Conservation (phyloP, 108 stramenopile species). For the Conticribra weissflogii region DNA sequence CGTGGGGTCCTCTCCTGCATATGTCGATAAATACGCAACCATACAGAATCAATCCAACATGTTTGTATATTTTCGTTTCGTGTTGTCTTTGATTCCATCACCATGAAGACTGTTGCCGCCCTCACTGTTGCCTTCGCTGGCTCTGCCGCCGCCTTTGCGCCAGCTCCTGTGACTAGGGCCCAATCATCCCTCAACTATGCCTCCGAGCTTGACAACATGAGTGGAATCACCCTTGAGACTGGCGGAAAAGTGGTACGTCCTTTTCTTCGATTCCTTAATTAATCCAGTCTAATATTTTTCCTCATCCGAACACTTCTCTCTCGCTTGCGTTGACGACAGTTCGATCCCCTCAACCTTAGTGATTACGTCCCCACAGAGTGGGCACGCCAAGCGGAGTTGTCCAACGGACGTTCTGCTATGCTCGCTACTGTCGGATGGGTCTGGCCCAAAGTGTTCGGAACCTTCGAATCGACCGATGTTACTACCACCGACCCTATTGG, state of each 20-base stretch:
- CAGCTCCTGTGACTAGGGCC: conserved; percentile 36
- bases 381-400: conserved; percentile 87
- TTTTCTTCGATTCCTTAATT: not conserved
- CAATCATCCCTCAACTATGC: conserved; percentile 45
- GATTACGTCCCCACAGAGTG: conserved; percentile 81
- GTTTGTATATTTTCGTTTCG: no score
- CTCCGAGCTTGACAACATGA: conserved; percentile 58
- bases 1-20: no score
- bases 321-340: conserved; percentile 38
- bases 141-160: conserved; percentile 74
- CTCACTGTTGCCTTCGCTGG: conserved; percentile 48
- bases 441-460: conserved; percentile 77
- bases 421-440: conserved; percentile 86
- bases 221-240: conserved; percentile 61
- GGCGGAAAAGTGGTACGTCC: conserved; percentile 68
- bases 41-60: not conserved
- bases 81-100: conserved; percentile 28
- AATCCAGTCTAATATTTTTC: not conserved
- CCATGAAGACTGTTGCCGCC: conserved; percentile 65
- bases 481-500: conserved; percentile 89
- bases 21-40: not conserved
- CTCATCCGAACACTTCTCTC: not conserved
- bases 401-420: conserved; percentile 92
- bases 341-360: conserved; percentile 82
- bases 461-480: conserved; percentile 75